Percentiles rank a stretch among this genome's conserved stretches.
phyloP scores from a whole-genome alignment of 257 asterid genomes.

The Anisodus acutangulus region DNA sequence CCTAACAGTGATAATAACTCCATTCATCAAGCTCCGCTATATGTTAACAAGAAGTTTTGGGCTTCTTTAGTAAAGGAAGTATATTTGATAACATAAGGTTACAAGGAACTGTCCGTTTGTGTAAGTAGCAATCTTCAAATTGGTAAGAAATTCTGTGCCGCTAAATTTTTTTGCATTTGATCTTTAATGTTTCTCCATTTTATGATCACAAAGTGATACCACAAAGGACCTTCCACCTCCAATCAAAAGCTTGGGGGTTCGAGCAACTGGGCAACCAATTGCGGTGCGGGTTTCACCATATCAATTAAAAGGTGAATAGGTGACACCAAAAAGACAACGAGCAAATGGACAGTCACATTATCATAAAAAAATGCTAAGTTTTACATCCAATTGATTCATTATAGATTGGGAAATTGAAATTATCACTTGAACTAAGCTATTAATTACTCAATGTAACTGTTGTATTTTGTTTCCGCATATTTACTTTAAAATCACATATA shows the following conservation, averaged over 20 bases:
- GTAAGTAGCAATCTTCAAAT: constrained; percentile 1
- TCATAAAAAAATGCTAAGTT: not conserved
- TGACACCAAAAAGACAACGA: constrained; percentile 16
- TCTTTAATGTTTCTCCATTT: not conserved
- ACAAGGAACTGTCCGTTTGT: not conserved
- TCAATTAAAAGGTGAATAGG: not conserved
- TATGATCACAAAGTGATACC: not conserved
- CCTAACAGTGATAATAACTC: not conserved
- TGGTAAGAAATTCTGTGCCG: not conserved
- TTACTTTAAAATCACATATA: not conserved
- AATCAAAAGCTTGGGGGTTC: constrained; percentile 8
- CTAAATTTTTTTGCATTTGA: not conserved
- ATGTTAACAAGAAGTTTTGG: not conserved
- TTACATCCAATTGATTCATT: not conserved
- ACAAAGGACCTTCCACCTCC: constrained; percentile 14
- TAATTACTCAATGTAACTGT: constrained; percentile 14
- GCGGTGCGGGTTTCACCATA: not conserved
- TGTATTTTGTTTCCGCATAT: not conserved
- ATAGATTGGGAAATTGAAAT: not conserved
- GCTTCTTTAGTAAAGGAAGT: constrained; percentile 12
- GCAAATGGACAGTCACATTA: not conserved
- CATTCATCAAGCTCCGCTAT: not conserved
- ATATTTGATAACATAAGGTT: not conserved
- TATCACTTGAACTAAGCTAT: constrained; percentile 14
- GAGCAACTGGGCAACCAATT: not conserved